A percentile compares a stretch with the other conserved stretches of the same genome.
phyloP scores from a whole-genome alignment of 2,329 filamentous ascomycete species.

The Neonectria ditissima region DNA sequence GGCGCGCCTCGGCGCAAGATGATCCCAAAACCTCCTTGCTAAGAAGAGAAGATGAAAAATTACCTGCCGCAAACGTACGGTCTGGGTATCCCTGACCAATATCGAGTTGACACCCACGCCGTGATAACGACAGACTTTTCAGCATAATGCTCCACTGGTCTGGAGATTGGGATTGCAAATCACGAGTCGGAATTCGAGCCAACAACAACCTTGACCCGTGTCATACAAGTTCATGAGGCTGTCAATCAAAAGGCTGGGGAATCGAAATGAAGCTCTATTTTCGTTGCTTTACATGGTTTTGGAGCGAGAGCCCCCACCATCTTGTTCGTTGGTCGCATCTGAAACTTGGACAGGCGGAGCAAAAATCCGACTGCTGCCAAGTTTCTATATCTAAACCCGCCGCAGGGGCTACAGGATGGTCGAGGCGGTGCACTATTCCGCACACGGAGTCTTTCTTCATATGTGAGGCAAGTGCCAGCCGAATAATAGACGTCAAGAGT shows the following conservation, averaged over 20 bases:
- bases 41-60: slow-evolving; percentile 31
- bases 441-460: slow-evolving; percentile 13
- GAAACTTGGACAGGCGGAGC: slow-evolving; percentile 30
- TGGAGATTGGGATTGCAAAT: slow-evolving; percentile 39
- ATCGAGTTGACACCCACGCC: slow-evolving; percentile 32
- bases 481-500: slow-evolving; percentile 31
- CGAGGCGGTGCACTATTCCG: slow-evolving; percentile 22
- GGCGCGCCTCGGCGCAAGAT: slow-evolving; percentile 19
- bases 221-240: slow-evolving; percentile 39
- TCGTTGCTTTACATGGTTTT: slow-evolving; percentile 23
- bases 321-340: slow-evolving; percentile 28
- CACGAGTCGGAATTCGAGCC: slow-evolving; percentile 29
- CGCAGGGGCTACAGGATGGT: slow-evolving; percentile 26
- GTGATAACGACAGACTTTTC: slow-evolving; percentile 39
- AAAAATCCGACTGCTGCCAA: slow-evolving; percentile 11
- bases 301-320: slow-evolving; percentile 28
- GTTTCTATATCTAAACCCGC: slow-evolving; percentile 26
- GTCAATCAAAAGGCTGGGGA: slow-evolving; percentile 30
- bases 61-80: slow-evolving; percentile 39
- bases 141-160: slow-evolving; percentile 41
- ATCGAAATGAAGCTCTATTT: slow-evolving; percentile 31
- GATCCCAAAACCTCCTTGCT: slow-evolving; percentile 24
- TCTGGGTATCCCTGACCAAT: slow-evolving; percentile 42
- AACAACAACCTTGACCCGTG: slow-evolving; percentile 28
- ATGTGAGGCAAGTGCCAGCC: slow-evolving; percentile 8